These are phyloP conservation scores for Ceratocystis huliohia DNA, from an alignment of 2,329 filamentous ascomycete genomes.

Conservation along the genomic window DNA sequence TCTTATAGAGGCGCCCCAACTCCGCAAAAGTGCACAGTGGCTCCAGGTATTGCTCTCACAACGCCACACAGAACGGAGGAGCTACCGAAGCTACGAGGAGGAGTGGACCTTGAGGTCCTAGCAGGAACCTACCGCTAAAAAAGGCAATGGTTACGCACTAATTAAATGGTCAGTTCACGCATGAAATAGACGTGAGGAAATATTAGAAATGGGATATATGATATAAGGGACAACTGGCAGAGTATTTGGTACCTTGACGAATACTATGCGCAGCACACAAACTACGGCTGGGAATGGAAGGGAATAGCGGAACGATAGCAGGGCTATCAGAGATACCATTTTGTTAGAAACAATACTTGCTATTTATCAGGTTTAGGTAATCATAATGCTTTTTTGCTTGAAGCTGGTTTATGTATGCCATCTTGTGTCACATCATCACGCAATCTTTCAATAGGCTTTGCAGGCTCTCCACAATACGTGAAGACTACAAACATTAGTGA, in stretches of 20 bases:
- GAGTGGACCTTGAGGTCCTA: constrained; percentile 13
- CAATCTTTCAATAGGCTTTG: too few relatives aligned
- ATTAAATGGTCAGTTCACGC: neutral
- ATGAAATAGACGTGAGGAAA: neutral
- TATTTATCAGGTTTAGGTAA: neutral
- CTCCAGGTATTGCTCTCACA: neutral
- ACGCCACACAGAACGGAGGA: neutral
- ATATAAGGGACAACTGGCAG: too few relatives aligned
- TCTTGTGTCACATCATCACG: too few relatives aligned
- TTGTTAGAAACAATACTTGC: neutral
- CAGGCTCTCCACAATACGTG: too few relatives aligned
- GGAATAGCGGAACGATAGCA: neutral
- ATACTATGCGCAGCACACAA: neutral
- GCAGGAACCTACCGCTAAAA: constrained; percentile 15
- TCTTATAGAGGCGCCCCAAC: neutral
- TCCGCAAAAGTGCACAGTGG: neutral
- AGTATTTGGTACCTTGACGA: too few relatives aligned
- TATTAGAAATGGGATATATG: neutral
- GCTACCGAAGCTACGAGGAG: constrained; percentile 6
- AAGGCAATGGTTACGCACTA: neutral
- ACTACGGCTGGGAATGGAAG: neutral
- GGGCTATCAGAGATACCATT: neutral
- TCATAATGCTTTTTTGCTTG: neutral
- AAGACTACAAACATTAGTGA: too few relatives aligned
- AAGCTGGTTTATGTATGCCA: neutral